Conservation (phyloP, 2,329 filamentous ascomycete species). For the Neofusicoccum laricinum region DNA sequence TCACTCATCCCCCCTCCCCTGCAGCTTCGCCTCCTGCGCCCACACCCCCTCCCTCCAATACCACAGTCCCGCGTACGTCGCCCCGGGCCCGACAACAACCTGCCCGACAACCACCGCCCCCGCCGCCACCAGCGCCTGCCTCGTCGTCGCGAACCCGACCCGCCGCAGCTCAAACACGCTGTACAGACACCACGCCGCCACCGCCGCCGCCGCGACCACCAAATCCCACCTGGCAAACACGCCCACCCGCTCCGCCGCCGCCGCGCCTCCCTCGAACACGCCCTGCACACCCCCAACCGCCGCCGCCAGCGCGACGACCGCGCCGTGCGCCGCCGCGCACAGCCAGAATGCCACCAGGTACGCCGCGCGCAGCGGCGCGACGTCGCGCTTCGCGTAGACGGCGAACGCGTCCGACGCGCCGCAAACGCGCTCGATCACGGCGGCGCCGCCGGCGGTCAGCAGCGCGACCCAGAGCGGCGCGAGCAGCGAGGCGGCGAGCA, state of each 20-base stretch:
- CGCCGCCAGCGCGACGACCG: not conserved
- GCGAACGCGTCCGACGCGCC: not conserved
- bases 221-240: conserved; percentile 4
- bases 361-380: not conserved
- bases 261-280: too few relatives aligned
- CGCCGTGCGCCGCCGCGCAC: not conserved
- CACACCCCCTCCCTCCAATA: conserved; percentile 14
- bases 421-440: not conserved
- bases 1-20: not conserved
- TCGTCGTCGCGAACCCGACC: conserved; percentile 3
- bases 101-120: not conserved
- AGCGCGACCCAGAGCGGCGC: not conserved
- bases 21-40: not conserved
- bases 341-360: not conserved
- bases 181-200: conserved; percentile 7
- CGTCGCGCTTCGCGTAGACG: not conserved
- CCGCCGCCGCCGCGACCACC: not conserved
- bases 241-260: not conserved
- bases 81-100: conserved; percentile 9
- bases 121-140: not conserved
- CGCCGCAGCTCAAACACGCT: conserved; percentile 14
- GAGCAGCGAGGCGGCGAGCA: conserved; percentile 24
- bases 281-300: too few relatives aligned
- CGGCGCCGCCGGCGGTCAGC: not conserved
- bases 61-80: conserved; percentile 14